These are phyloP conservation scores for Petunia hybrid DNA, from an alignment of 305 asterid genomes.

Conservation along the genomic window DNA sequence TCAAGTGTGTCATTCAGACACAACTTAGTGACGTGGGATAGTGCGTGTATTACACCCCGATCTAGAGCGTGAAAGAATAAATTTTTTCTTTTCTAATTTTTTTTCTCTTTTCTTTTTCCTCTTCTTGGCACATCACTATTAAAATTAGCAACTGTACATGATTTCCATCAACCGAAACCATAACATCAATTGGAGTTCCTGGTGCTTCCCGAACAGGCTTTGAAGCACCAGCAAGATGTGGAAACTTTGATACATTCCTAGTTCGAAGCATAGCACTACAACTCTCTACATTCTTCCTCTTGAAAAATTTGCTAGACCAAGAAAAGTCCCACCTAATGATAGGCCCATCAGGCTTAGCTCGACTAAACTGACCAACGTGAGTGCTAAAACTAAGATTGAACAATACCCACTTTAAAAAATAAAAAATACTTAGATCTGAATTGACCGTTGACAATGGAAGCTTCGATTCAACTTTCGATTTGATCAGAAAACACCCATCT, in stretches of 20 bases:
- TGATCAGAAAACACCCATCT: no score
- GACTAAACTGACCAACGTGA: slow-evolving; percentile 67
- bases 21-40: no score
- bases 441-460: no score
- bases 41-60: no score
- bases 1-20: no score
- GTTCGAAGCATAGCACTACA: slow-evolving; percentile 72
- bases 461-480: no score
- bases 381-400: slow-evolving; percentile 77
- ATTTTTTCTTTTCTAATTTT: no score
- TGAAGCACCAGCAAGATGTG: slow-evolving; percentile 68
- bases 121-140: slow-evolving; percentile 45
- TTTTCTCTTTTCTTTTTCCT: no score
- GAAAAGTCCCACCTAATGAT: slow-evolving; percentile 66
- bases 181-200: slow-evolving; percentile 52
- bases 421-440: no score
- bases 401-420: no score
- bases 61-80: no score
- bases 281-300: slow-evolving; percentile 63
- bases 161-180: slow-evolving; percentile 58
- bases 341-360: slow-evolving; percentile 67
- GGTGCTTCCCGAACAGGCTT: slow-evolving; percentile 52
- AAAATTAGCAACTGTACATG: slow-evolving; percentile 53
- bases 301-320: slow-evolving; percentile 69
- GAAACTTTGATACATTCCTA: no score